These are phyloP conservation scores for Sideroxylon spinosum DNA, from an alignment of 179 eudicot genomes.

Conservation along the genomic window DNA sequence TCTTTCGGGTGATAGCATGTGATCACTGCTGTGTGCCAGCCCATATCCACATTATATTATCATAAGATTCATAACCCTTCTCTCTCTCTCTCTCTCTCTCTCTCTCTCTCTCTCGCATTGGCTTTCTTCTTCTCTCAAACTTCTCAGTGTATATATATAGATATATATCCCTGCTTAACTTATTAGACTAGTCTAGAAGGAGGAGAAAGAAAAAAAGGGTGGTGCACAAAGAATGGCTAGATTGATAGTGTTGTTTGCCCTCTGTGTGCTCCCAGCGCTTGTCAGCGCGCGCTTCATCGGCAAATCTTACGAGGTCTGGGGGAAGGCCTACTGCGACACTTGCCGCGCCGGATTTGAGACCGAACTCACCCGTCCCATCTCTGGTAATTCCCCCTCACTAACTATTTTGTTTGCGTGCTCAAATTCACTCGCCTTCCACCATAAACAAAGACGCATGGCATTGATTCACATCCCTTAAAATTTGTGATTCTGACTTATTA, in stretches of 20 bases:
- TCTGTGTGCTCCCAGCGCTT: constrained; percentile 33
- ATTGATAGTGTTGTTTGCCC: constrained; percentile 27
- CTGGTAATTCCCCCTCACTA: constrained; percentile 16
- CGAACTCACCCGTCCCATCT: constrained; percentile 24
- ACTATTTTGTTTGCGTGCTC: too few species aligned
- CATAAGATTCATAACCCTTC: too few species aligned
- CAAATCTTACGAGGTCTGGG: constrained; percentile 36
- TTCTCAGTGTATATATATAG: not conserved
- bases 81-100: not conserved
- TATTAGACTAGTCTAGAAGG: not conserved
- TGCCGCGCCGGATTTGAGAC: constrained; percentile 81
- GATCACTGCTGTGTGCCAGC: constrained; percentile 10
- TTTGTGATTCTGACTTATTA: not conserved
- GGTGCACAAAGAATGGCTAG: constrained; percentile 30
- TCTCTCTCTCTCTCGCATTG: not conserved
- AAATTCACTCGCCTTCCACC: too few species aligned
- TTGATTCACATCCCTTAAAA: not conserved
- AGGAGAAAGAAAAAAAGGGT: not conserved
- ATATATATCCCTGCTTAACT: too few species aligned
- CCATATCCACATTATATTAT: not conserved
- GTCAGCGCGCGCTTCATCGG: constrained; percentile 19
- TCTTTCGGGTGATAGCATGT: not conserved
- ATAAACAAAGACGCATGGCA: too few species aligned
- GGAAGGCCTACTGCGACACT: constrained; percentile 69
- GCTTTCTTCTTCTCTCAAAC: not conserved